Evolutionary conservation across 495 filamentous ascomycete genomes (phyloP), one percentile per base, ranked within the genome.

Genomic region (Penicillium alfredii): DNA sequence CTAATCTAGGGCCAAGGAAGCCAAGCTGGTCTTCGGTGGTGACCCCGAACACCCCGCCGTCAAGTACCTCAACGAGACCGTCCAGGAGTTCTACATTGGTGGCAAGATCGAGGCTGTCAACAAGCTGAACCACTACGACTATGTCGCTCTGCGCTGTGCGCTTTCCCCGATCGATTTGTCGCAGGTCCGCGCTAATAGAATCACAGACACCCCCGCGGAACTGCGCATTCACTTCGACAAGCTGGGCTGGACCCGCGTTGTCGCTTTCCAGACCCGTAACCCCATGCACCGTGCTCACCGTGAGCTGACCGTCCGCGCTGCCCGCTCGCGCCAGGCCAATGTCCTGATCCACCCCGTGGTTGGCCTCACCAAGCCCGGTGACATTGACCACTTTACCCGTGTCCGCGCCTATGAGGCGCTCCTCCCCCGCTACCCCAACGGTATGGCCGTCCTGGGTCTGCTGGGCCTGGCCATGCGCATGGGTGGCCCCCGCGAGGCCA

Each of bases 361-460:
- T 45, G 92, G 92, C 60, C 76, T 98, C 47, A 98, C 92, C 41
- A 98, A 98, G 71, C 92, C 92, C 27, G 92, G 92, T 59, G 92
- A 98, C 58, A 97, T 98, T 68, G 92, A 98, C 66, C 92, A 98
- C 74, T 98, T 98, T 75, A 98, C 92, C 49, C 86, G 92, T 57
- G 92, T 98, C 48, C 88, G 92, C 46, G 92, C 95, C 47, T 98
- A 98, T 76, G 82, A 96, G 73, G 89, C 89, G 8, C 82, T 98
- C 20, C 81, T 98, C 21, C 92, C 92, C 42, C 81, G 93, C 53
- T 98, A 98, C 70, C 92, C 92, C 57, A 98, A 97, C 62, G 92
- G 92, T 48, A 98, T 98, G 92, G 92, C 92, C 40, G 88, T 94
- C 26, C 83, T 98, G 45, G 92, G 88, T 69, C 85, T 98, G 23